Percentiles rank a stretch among this genome's conserved stretches.
These are phyloP conservation scores for Hypsizygus ulmarius DNA, from an alignment of 1,284 basidiomycete species.

Conservation along the genomic window DNA sequence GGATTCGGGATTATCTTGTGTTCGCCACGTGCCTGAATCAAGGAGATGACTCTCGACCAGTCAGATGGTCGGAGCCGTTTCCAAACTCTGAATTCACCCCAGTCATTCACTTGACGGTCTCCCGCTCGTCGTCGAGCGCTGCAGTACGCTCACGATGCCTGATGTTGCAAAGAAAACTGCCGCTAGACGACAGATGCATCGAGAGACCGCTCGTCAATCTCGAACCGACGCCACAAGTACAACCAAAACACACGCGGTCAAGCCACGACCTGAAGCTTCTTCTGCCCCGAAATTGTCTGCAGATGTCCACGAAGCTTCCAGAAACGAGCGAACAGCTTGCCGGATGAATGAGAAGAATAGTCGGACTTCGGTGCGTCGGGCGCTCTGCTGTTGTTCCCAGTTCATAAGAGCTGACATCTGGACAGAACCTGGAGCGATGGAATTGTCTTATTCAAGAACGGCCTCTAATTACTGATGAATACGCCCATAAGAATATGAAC, in stretches of 20 bases:
- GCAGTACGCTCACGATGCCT: constrained; percentile 3
- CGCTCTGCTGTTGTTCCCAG: background rate
- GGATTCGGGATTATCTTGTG: too few species aligned
- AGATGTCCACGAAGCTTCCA: background rate
- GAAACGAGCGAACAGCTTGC: background rate
- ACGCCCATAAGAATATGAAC: too few species aligned
- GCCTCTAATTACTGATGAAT: too few species aligned
- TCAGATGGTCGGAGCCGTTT: background rate
- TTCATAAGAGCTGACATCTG: background rate
- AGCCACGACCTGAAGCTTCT: constrained; percentile 1
- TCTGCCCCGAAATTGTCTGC: background rate
- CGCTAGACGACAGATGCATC: constrained; percentile 7
- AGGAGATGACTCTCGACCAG: too few species aligned
- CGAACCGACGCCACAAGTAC: background rate
- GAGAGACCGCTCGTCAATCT: background rate
- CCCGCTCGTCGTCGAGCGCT: background rate
- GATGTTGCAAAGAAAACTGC: background rate
- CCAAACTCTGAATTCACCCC: background rate
- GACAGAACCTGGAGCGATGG: too few species aligned
- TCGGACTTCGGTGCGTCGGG: background rate
- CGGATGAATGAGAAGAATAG: background rate
- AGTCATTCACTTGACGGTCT: background rate
- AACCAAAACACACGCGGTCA: background rate
- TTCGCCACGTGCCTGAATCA: too few species aligned
- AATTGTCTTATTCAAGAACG: too few species aligned